Conservation (phyloP, 2,329 filamentous ascomycete species). For the Thermothelomyces thermophilus region DNA sequence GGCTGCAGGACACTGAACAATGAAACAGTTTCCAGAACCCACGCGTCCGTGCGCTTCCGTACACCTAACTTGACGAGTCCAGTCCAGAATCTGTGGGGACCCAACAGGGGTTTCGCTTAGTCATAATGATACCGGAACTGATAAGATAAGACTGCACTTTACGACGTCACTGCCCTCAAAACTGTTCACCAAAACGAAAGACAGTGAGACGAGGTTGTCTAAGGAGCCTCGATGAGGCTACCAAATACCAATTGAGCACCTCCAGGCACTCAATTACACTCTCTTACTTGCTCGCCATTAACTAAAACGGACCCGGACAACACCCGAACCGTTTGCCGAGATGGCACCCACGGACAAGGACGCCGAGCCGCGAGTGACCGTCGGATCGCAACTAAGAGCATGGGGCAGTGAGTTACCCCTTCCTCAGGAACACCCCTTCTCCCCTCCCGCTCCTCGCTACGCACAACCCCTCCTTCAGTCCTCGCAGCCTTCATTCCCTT, state of each 20-base stretch:
- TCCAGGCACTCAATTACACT: too few relatives aligned
- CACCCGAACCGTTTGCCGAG: too few relatives aligned
- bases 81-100: background rate
- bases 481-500: too few relatives aligned
- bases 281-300: too few relatives aligned
- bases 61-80: too few relatives aligned
- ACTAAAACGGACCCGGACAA: too few relatives aligned
- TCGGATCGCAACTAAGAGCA: conserved; percentile 33
- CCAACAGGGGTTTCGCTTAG: background rate
- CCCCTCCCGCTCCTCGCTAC: background rate
- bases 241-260: background rate
- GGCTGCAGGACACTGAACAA: too few relatives aligned
- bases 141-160: background rate
- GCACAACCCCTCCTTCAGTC: background rate
- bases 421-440: background rate
- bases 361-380: conserved; percentile 27
- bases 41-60: conserved; percentile 6
- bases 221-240: background rate
- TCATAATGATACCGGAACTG: background rate
- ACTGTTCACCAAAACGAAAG: background rate
- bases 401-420: conserved; percentile 44
- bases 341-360: conserved; percentile 14
- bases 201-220: background rate
- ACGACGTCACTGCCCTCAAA: conserved; percentile 11
- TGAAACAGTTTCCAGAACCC: conserved; percentile 7